Evolutionary conservation across 1,284 basidiomycete species (phyloP).

Genomic region (Meripilus lineatus): DNA sequence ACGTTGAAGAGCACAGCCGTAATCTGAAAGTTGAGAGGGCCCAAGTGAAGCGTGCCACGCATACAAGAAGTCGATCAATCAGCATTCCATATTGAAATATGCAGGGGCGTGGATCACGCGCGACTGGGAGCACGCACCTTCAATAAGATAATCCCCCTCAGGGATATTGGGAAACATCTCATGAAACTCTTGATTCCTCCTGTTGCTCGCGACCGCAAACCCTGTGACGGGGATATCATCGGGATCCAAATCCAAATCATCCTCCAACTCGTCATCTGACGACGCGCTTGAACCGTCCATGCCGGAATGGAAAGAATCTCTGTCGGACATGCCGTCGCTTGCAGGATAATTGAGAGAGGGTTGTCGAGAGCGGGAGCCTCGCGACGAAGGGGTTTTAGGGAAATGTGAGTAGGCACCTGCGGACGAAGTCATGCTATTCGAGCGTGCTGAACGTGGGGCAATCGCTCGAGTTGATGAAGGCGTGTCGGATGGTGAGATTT

Average conservation of each 20-base stretch:
- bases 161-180: constrained; percentile 86
- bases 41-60: not conserved
- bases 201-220: constrained; percentile 95
- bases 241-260: constrained; percentile 50
- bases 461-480: constrained; percentile 26
- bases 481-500: constrained; percentile 30
- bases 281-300: constrained; percentile 21
- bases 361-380: constrained; percentile 19
- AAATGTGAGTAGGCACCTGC: constrained; percentile 11
- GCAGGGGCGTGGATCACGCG: constrained; percentile 9
- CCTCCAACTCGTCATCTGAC: constrained; percentile 33
- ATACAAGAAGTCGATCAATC: not conserved
- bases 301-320: constrained; percentile 26
- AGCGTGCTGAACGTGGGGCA: constrained; percentile 18
- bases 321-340: constrained; percentile 26
- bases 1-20: constrained; percentile 93
- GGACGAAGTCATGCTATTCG: constrained; percentile 14
- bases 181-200: constrained; percentile 95
- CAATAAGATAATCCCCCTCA: constrained; percentile 97
- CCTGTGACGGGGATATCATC: constrained; percentile 83
- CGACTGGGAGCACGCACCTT: constrained; percentile 54
- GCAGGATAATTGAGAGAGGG: constrained; percentile 22
- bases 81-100: constrained; percentile 5
- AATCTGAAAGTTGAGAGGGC: constrained; percentile 54
- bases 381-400: constrained; percentile 14